Evolutionary conservation across 768 basidiomycete genomes (phyloP).

Genomic region (Mycena rebaudengoi): DNA sequence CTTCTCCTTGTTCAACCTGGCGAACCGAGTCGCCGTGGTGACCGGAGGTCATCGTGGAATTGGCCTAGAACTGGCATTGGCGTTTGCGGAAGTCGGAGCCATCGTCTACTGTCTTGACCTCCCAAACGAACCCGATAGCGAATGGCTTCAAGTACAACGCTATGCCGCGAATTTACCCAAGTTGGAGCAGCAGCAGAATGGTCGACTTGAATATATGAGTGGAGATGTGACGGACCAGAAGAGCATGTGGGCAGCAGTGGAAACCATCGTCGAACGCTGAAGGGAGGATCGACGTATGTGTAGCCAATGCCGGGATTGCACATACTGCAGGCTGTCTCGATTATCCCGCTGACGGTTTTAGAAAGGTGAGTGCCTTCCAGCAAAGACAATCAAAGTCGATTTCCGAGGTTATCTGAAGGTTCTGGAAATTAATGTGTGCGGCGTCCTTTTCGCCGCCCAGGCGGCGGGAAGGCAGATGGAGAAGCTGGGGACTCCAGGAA

Average conservation of each 20-base stretch:
- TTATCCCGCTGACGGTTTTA: constrained; percentile 71
- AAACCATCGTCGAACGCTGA: constrained; percentile 73
- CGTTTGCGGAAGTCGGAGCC: constrained; percentile 67
- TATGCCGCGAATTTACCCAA: constrained; percentile 55
- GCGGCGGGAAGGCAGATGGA: constrained; percentile 67
- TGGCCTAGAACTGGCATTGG: constrained; percentile 83
- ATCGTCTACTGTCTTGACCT: constrained; percentile 72
- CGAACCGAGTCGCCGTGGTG: constrained; percentile 65
- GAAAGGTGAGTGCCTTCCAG: constrained; percentile 53
- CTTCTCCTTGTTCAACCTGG: constrained; percentile 66
- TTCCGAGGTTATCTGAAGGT: constrained; percentile 45
- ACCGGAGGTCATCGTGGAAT: constrained; percentile 75
- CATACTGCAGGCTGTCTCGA: constrained; percentile 69
- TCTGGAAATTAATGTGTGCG: constrained; percentile 60
- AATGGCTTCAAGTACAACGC: constrained; percentile 56
- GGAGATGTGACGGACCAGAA: constrained; percentile 73
- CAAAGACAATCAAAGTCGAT: too few species aligned
- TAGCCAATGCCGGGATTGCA: constrained; percentile 83
- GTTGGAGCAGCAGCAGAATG: neutral
- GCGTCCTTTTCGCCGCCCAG: constrained; percentile 64
- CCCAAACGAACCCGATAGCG: constrained; percentile 53
- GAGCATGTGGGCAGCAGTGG: constrained; percentile 60
- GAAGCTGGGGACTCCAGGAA: constrained; percentile 53
- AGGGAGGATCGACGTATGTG: constrained; percentile 74
- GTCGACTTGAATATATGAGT: constrained; percentile 63